A percentile compares a stretch with the other conserved stretches of the same genome.
phyloP scores from a whole-genome alignment of 805 yeast species.

The Zygosaccharomyces bisporus region DNA sequence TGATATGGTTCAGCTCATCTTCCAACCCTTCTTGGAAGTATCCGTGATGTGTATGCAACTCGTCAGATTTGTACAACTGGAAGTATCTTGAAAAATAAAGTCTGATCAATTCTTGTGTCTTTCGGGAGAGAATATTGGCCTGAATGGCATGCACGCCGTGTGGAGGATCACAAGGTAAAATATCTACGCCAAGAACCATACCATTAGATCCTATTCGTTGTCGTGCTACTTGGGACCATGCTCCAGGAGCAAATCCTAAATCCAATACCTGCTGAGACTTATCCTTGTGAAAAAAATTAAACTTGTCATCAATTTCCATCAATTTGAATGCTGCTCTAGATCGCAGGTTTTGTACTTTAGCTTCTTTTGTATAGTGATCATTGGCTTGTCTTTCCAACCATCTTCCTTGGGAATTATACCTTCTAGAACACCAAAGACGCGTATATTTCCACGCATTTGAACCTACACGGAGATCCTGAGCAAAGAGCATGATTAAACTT shows the following conservation, averaged over 20 bases:
- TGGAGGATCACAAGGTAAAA: slow-evolving; percentile 77
- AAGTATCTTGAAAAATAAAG: slow-evolving; percentile 43
- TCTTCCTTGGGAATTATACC: slow-evolving; percentile 46
- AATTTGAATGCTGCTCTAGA: slow-evolving; percentile 93
- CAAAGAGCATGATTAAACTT: slow-evolving; percentile 1
- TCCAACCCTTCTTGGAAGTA: slow-evolving; percentile 21
- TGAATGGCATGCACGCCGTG: slow-evolving; percentile 75
- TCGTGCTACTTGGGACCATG: slow-evolving; percentile 85
- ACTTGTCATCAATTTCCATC: slow-evolving; percentile 66
- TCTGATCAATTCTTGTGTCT: slow-evolving; percentile 56
- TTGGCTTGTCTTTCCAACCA: slow-evolving; percentile 72
- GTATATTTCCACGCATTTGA: not conserved
- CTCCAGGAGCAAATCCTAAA: slow-evolving; percentile 91
- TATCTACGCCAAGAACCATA: slow-evolving; percentile 73
- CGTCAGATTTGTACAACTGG: slow-evolving; percentile 34
- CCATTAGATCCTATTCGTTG: slow-evolving; percentile 49
- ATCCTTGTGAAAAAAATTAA: slow-evolving; percentile 48
- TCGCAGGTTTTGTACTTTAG: slow-evolving; percentile 56
- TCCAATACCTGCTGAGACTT: slow-evolving; percentile 64
- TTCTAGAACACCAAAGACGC: slow-evolving; percentile 4
- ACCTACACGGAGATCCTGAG: not conserved
- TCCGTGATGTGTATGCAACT: slow-evolving; percentile 32
- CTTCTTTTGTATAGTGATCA: slow-evolving; percentile 65
- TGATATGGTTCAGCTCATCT: slow-evolving; percentile 18
- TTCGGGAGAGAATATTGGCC: slow-evolving; percentile 74